phyloP scores from a whole-genome alignment of 192 early-diverging fungal genomes.

The Lobosporangium transversale region DNA sequence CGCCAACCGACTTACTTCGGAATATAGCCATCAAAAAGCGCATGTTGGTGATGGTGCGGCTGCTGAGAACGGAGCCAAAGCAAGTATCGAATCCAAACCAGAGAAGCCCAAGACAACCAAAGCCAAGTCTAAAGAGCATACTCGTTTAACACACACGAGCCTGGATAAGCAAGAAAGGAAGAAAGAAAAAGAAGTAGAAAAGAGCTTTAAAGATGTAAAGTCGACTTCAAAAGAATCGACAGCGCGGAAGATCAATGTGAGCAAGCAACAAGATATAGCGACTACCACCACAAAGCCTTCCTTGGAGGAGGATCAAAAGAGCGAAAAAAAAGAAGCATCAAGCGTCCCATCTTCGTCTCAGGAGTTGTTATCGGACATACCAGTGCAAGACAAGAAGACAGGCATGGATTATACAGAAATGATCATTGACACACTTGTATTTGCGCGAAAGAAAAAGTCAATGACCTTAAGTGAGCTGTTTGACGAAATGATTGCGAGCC shows the following conservation, averaged over 20 bases:
- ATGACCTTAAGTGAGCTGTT: constrained; percentile 64
- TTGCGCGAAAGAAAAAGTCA: constrained; percentile 62
- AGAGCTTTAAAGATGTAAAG: background rate
- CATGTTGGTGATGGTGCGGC: no score
- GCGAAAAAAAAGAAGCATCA: background rate
- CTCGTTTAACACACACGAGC: no score
- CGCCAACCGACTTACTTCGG: no score
- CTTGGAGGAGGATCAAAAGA: no score
- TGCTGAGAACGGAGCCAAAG: no score
- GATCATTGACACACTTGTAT: constrained; percentile 65
- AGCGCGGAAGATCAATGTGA: background rate
- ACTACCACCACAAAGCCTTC: background rate
- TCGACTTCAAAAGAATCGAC: background rate
- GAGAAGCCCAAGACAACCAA: no score
- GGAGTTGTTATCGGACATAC: constrained; percentile 23
- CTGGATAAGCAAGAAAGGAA: no score
- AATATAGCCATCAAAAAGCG: no score
- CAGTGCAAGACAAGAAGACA: background rate
- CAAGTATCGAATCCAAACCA: no score
- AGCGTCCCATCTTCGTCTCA: constrained; percentile 12
- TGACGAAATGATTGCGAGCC: constrained; percentile 58
- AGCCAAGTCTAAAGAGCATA: no score
- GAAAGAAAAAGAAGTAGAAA: no score
- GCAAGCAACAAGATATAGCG: constrained; percentile 1
- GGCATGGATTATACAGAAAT: constrained; percentile 55